Evolutionary conservation across 768 basidiomycete species (phyloP).

Genomic region (Boletus rubropictus): DNA sequence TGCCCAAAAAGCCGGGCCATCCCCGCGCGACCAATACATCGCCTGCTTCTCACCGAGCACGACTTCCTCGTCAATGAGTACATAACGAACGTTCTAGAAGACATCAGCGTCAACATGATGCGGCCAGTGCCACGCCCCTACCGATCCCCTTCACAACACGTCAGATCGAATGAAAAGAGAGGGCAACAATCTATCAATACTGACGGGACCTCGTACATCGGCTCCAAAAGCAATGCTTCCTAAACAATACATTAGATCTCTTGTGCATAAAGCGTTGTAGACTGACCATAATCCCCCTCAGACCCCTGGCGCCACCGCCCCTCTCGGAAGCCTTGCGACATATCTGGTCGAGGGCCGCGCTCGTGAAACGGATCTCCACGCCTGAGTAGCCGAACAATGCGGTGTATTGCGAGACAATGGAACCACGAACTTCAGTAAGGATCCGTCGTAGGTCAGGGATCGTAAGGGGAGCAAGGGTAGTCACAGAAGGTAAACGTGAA

Average conservation of each 20-base stretch:
- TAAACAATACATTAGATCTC: constrained; percentile 23
- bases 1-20: constrained; percentile 66
- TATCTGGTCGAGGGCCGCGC: constrained; percentile 71
- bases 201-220: constrained; percentile 92
- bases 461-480: constrained; percentile 74
- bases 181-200: constrained; percentile 29
- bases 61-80: constrained; percentile 71
- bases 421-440: constrained; percentile 87
- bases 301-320: constrained; percentile 86
- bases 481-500: constrained; percentile 87
- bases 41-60: constrained; percentile 60
- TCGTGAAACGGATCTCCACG: constrained; percentile 83
- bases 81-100: constrained; percentile 65
- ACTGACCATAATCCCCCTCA: constrained; percentile 81
- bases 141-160: constrained; percentile 50
- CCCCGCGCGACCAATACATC: constrained; percentile 69
- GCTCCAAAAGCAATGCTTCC: constrained; percentile 78
- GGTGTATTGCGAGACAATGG: constrained; percentile 84
- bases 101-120: constrained; percentile 6
- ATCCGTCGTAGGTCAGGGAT: constrained; percentile 82
- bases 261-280: not conserved
- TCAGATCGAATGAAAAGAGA: constrained; percentile 2
- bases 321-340: constrained; percentile 72
- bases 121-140: constrained; percentile 30
- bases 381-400: constrained; percentile 80